Percentiles rank a stretch among this genome's conserved stretches.
These are phyloP conservation scores for Avena eriantha DNA, from an alignment of 176 grass and related monocot genomes.

Conservation along the genomic window DNA sequence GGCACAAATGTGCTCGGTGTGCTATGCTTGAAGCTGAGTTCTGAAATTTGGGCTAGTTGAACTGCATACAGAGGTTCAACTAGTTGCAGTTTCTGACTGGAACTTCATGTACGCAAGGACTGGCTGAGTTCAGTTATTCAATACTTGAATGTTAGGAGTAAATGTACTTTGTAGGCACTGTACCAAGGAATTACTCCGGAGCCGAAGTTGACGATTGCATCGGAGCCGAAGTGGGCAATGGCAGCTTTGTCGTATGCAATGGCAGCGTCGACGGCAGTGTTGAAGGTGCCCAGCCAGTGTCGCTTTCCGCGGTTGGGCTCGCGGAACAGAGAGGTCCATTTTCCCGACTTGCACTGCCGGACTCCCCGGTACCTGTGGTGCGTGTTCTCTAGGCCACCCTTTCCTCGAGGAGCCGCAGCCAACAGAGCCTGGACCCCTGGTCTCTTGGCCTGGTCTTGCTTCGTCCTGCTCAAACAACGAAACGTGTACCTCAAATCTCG, in stretches of 20 bases:
- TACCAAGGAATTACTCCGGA: not conserved
- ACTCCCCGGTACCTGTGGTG: slow-evolving; percentile 57
- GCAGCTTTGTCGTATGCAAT: slow-evolving; percentile 66
- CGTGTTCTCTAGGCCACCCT: slow-evolving; percentile 45
- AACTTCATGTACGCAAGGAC: slow-evolving; percentile 12
- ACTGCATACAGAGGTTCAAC: not conserved
- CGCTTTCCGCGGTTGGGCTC: slow-evolving; percentile 52
- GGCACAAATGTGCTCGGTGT: not conserved
- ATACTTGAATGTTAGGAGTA: not conserved
- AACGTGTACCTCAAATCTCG: not conserved
- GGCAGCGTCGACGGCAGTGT: slow-evolving; percentile 56
- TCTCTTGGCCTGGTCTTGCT: not conserved
- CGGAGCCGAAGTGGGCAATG: slow-evolving; percentile 48
- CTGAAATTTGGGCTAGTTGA: not conserved
- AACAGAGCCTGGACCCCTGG: slow-evolving; percentile 14
- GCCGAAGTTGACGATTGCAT: slow-evolving; percentile 10
- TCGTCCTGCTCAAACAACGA: slow-evolving; percentile 19
- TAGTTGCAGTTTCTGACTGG: not conserved
- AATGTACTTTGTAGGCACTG: not conserved
- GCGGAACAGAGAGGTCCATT: slow-evolving; percentile 69
- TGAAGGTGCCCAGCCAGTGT: slow-evolving; percentile 72
- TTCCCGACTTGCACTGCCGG: slow-evolving; percentile 71
- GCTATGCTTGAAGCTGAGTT: slow-evolving; percentile 4
- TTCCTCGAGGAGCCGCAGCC: slow-evolving; percentile 37
- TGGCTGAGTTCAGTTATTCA: not conserved